Evolutionary conservation across 345 rosid species (phyloP), one percentile per base, ranked within the genome.

Genomic region (Brassica cretica): DNA sequence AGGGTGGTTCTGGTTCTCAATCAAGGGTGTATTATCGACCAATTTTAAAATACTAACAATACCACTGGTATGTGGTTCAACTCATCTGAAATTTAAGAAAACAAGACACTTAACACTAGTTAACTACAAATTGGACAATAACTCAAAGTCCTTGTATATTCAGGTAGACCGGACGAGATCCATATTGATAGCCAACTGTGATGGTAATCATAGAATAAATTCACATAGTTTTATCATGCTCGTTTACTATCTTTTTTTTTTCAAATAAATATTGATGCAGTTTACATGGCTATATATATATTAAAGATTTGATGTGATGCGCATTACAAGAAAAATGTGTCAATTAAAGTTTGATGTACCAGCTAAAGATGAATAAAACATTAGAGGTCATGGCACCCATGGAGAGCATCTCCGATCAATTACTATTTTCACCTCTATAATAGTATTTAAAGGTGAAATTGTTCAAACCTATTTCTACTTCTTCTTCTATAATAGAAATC

Each of bases 311-410:
- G 51, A 71, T 39, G 49, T 64, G 71, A 64, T 56, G 21, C 61
- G 41, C 49, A 64, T 25, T 25, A 71, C 46, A 35, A 37, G 2
- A 64, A 55, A 39, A 53, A 53, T 33, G 73, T 46, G 71, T 37
- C 58, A 64, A 30, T 15, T 24, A 51, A 51, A 33, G 35, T 51
- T 25, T 37, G 66, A 70, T 71, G 66, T 71, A 64, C 51, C 49
- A 78, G 71, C 72, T 12, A 77, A 77, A 64, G 51, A 71, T 71
- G 24, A 61, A 77, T 16, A 64, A 39, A 77, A 77, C 71, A 71
- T 55, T 15, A 53, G 53, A 78, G 67, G 76, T 59, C 72, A 71
- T 51, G 8, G 56, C 49, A 71, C 49, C 76, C n/a, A 56, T 56
- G 2, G 24, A 21, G 24, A 21, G 24, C 24, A 1, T 21, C 24